Conservation (phyloP, 768 basidiomycete species). For the Tephrocybe sp. region DNA sequence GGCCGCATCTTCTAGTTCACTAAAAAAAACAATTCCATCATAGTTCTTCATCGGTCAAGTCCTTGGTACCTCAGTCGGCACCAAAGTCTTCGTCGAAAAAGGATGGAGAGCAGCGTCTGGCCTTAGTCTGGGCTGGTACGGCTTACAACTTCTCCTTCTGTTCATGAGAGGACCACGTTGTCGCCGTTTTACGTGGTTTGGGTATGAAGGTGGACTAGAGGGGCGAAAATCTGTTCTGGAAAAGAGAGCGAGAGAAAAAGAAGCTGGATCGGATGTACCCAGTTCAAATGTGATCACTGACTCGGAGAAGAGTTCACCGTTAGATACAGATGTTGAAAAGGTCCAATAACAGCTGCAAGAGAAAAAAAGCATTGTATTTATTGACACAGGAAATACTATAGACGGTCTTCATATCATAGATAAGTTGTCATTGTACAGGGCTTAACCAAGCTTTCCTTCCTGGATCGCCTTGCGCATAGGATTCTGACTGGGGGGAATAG, state of each 20-base stretch:
- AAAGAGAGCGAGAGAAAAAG: neutral
- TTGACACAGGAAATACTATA: neutral
- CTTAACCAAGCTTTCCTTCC: constrained; percentile 20
- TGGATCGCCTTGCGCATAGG: constrained; percentile 70
- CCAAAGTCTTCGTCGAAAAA: constrained; percentile 59
- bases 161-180: constrained; percentile 68
- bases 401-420: neutral
- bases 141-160: constrained; percentile 53
- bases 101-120: constrained; percentile 71
- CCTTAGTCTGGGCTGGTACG: constrained; percentile 57
- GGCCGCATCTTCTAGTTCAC: neutral
- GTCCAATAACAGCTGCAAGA: too few species aligned
- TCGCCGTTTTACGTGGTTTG: constrained; percentile 56
- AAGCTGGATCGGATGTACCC: too few species aligned
- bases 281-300: too few species aligned
- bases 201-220: constrained; percentile 56
- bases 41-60: constrained; percentile 80
- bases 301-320: too few species aligned
- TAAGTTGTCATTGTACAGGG: neutral
- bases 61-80: constrained; percentile 74
- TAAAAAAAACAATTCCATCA: neutral
- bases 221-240: constrained; percentile 34
- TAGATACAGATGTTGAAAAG: too few species aligned
- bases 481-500: constrained; percentile 61
- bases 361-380: neutral